Conservation (phyloP, 2,329 filamentous ascomycete genomes). For the Neurospora sp. region DNA sequence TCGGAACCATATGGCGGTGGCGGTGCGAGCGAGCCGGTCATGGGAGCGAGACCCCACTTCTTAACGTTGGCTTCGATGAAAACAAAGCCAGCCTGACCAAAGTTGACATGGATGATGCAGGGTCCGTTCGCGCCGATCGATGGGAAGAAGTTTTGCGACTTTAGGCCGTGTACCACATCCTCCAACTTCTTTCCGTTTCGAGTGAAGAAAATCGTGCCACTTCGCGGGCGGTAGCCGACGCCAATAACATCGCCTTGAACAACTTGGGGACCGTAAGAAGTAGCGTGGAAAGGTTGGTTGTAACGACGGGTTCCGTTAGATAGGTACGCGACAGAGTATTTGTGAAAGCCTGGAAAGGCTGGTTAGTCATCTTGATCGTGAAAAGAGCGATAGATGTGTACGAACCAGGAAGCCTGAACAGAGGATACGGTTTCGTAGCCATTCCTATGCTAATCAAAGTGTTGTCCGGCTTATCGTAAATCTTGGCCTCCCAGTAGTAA, state of each 20-base stretch:
- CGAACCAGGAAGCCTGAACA: conserved; percentile 88
- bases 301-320: conserved; percentile 79
- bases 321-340: conserved; percentile 82
- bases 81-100: conserved; percentile 94
- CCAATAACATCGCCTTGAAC: conserved; percentile 94
- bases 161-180: conserved; percentile 85
- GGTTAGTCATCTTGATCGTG: conserved; percentile 2
- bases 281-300: conserved; percentile 82
- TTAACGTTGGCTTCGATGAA: conserved; percentile 99
- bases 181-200: conserved; percentile 96
- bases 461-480: conserved; percentile 91
- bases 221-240: conserved; percentile 87
- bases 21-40: conserved; percentile 88
- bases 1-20: conserved; percentile 95
- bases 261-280: conserved; percentile 71
- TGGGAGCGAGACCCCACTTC: conserved; percentile 96
- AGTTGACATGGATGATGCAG: conserved; percentile 88
- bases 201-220: conserved; percentile 94
- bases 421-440: conserved; percentile 91
- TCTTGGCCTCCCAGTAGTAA: conserved; percentile 99
- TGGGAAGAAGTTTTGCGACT: conserved; percentile 94
- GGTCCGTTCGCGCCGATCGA: conserved; percentile 94
- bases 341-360: conserved; percentile 63
- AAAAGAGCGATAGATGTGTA: background rate
- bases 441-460: conserved; percentile 86